Percentiles rank a stretch among this genome's conserved stretches.
Evolutionary conservation across 2,329 filamentous ascomycete genomes (phyloP).

Genomic region (Tolypocladium ovalisporum): DNA sequence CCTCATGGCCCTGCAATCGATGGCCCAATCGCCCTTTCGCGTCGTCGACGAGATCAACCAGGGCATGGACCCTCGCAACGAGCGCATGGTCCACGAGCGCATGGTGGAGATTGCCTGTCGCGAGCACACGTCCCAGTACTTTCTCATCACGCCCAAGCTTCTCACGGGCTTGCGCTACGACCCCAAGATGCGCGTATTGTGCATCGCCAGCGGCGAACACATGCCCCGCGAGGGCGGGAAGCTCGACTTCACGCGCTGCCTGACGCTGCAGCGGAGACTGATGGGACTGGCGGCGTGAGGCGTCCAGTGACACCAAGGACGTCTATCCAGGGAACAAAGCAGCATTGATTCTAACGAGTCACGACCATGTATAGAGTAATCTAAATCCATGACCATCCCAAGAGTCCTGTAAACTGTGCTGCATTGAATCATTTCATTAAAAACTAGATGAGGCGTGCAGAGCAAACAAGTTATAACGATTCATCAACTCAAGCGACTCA

Average conservation of each 20-base stretch:
- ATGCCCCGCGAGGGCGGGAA: constrained; percentile 44
- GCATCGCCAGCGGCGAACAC: constrained; percentile 81
- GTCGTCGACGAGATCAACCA: constrained; percentile 99
- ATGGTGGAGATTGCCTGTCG: constrained; percentile 96
- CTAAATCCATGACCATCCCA: neutral
- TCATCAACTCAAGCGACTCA: constrained; percentile 12
- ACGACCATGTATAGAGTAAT: neutral
- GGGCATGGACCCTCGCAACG: constrained; percentile 97
- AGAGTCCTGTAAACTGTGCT: neutral
- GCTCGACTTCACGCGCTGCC: constrained; percentile 36
- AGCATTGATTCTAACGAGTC: neutral
- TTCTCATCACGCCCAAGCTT: constrained; percentile 94
- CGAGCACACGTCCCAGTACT: constrained; percentile 75
- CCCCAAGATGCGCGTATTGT: constrained; percentile 81
- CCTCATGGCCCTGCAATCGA: constrained; percentile 91
- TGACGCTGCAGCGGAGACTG: constrained; percentile 30
- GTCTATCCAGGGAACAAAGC: neutral
- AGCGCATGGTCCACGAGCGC: constrained; percentile 93
- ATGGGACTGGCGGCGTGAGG: constrained; percentile 19
- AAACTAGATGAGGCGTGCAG: neutral
- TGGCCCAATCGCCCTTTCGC: constrained; percentile 90
- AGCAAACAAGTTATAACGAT: neutral
- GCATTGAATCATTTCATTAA: neutral
- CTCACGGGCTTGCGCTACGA: constrained; percentile 79
- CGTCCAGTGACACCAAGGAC: neutral